Conservation (phyloP, 768 basidiomycete species). For the Boletus subparvulus region DNA sequence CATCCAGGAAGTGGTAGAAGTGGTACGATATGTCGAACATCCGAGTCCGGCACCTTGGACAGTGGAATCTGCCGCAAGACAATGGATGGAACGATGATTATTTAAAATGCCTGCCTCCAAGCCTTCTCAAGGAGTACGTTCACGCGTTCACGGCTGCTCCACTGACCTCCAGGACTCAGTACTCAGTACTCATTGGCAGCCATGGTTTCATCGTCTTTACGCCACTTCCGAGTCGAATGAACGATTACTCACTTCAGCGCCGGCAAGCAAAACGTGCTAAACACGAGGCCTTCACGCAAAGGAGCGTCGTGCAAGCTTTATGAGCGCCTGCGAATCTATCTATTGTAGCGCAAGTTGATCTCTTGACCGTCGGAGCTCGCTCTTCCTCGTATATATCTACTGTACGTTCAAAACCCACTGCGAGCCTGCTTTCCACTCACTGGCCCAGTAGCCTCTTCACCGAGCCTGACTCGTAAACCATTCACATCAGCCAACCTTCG, state of each 20-base stretch:
- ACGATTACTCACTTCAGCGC: slow-evolving; percentile 29
- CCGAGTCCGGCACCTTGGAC: neutral
- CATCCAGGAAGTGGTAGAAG: neutral
- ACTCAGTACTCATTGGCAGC: neutral
- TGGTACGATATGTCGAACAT: neutral
- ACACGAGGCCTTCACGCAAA: slow-evolving; percentile 30
- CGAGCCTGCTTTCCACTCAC: slow-evolving; percentile 11
- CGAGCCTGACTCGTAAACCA: slow-evolving; percentile 9
- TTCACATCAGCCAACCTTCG: slow-evolving; percentile 9
- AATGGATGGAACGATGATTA: neutral
- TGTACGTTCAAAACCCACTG: slow-evolving; percentile 13
- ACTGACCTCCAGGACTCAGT: neutral
- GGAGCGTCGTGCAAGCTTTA: slow-evolving; percentile 20
- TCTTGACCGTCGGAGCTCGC: slow-evolving; percentile 24
- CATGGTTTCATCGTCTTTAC: slow-evolving; percentile 17
- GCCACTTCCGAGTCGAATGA: slow-evolving; percentile 17
- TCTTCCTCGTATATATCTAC: slow-evolving; percentile 29
- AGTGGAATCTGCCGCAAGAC: neutral
- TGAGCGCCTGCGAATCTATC: slow-evolving; percentile 26
- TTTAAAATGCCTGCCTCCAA: neutral
- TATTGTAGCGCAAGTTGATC: slow-evolving; percentile 19
- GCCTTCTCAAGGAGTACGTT: too few relatives aligned
- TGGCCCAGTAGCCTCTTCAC: neutral
- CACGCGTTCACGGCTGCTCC: too few relatives aligned
- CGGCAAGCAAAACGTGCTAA: slow-evolving; percentile 35